Conservation (phyloP, 2,329 filamentous ascomycete species). For the Alternaria novae-zelandiae region DNA sequence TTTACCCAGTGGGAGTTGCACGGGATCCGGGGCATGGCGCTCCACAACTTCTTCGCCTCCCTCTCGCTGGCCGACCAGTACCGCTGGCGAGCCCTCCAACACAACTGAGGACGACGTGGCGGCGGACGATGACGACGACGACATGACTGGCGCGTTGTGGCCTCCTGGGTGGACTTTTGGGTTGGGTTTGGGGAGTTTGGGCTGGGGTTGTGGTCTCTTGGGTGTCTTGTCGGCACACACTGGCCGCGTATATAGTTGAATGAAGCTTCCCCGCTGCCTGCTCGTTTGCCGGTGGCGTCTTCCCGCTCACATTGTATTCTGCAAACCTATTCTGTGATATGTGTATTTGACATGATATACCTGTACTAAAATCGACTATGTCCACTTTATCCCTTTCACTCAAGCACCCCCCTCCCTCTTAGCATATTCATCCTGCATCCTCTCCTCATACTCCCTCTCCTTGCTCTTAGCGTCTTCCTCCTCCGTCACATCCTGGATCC, state of each 20-base stretch:
- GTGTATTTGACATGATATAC: not conserved
- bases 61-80: not conserved
- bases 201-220: not conserved
- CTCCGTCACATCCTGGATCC: slow-evolving; percentile 45
- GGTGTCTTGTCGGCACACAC: not conserved
- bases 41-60: not conserved
- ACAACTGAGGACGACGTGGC: not conserved
- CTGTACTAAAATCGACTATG: not conserved
- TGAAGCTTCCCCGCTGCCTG: not conserved
- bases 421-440: slow-evolving; percentile 54
- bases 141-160: not conserved
- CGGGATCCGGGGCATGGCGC: not conserved
- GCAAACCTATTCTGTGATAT: not conserved
- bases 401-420: slow-evolving; percentile 53
- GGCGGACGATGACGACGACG: not conserved
- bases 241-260: not conserved
- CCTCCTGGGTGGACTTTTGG: not conserved
- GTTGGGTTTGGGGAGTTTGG: not conserved
- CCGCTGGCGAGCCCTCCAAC: not conserved
- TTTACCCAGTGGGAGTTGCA: not conserved
- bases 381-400: not conserved
- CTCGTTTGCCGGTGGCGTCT: not conserved
- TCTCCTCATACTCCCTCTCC: slow-evolving; percentile 49
- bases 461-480: slow-evolving; percentile 40
- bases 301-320: not conserved